Percentiles rank a stretch among this genome's conserved stretches.
Evolutionary conservation across 306 rosid genomes (phyloP).

Genomic region (Prosopis cineraria): DNA sequence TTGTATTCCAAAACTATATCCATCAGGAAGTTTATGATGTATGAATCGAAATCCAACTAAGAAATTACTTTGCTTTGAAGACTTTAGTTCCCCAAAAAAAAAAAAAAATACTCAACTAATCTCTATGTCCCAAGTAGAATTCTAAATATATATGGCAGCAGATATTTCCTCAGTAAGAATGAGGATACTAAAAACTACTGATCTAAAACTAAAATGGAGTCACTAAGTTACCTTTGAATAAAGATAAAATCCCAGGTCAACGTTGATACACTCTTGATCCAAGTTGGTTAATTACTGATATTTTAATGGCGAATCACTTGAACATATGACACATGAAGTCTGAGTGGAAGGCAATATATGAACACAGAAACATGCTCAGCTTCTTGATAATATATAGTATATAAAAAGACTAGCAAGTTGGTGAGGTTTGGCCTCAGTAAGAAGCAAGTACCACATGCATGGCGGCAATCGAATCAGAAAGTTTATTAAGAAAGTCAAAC

Average conservation of each 20-base stretch:
- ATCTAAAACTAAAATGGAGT: neutral
- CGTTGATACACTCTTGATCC: constrained; percentile 36
- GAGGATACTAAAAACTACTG: neutral
- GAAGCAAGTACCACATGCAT: constrained; percentile 78
- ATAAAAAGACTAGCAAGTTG: constrained; percentile 17
- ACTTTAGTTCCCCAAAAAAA: neutral
- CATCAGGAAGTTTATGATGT: neutral
- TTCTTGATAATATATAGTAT: constrained; percentile 23
- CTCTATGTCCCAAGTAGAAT: neutral
- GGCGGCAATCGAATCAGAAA: constrained; percentile 54
- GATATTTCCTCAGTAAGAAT: neutral
- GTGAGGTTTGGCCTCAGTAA: constrained; percentile 35
- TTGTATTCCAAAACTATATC: neutral
- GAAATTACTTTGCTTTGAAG: neutral
- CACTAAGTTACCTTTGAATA: constrained; percentile 3
- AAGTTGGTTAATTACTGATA: constrained; percentile 33
- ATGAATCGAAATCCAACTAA: neutral
- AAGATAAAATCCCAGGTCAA: constrained; percentile 33
- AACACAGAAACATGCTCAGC: constrained; percentile 39
- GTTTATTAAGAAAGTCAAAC: constrained; percentile 75
- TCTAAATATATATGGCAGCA: neutral
- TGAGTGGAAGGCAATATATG: constrained; percentile 34
- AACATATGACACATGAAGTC: constrained; percentile 8
- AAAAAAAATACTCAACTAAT: neutral
- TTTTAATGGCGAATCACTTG: constrained; percentile 29